A percentile compares a stretch with the other conserved stretches of the same genome.
phyloP scores from a whole-genome alignment of 2,329 filamentous ascomycete genomes.

The Nemania sp. region DNA sequence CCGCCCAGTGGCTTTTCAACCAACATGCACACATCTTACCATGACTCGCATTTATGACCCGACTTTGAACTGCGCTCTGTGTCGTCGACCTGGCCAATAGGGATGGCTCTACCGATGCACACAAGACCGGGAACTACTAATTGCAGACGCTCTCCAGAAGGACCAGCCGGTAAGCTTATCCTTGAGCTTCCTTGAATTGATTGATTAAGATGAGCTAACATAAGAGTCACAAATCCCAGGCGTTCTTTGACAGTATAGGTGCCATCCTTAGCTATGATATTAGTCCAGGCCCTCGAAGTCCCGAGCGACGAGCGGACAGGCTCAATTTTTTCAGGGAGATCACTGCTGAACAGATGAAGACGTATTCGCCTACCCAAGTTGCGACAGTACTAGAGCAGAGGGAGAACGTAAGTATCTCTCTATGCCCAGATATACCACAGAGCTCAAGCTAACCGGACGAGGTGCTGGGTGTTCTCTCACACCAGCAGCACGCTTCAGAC shows the following conservation, averaged over 20 bases:
- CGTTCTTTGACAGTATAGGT: constrained; percentile 50
- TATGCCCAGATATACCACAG: not conserved
- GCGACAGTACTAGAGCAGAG: constrained; percentile 62
- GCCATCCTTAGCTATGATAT: constrained; percentile 53
- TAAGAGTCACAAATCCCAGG: constrained; percentile 12
- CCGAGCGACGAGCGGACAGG: constrained; percentile 57
- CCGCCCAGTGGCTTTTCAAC: constrained; percentile 34
- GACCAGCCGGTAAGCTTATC: constrained; percentile 44
- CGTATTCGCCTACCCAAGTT: constrained; percentile 63
- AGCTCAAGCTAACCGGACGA: constrained; percentile 38
- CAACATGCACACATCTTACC: constrained; percentile 73
- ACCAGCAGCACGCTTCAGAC: constrained; percentile 13
- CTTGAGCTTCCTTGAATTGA: not conserved
- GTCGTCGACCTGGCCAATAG: constrained; percentile 65
- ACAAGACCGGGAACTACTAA: constrained; percentile 53
- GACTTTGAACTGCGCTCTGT: constrained; percentile 67
- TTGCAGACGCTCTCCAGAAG: constrained; percentile 54
- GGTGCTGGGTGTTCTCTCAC: constrained; percentile 51
- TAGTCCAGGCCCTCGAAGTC: constrained; percentile 54
- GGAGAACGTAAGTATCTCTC: constrained; percentile 56
- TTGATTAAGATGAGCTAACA: constrained; percentile 7
- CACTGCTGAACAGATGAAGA: constrained; percentile 55
- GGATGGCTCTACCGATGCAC: constrained; percentile 80
- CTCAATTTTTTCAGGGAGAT: constrained; percentile 61
- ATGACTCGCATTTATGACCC: constrained; percentile 74